Evolutionary conservation across 345 rosid genomes (phyloP), one percentile per base, ranked within the genome.

Genomic region (Hibiscus syriacus): DNA sequence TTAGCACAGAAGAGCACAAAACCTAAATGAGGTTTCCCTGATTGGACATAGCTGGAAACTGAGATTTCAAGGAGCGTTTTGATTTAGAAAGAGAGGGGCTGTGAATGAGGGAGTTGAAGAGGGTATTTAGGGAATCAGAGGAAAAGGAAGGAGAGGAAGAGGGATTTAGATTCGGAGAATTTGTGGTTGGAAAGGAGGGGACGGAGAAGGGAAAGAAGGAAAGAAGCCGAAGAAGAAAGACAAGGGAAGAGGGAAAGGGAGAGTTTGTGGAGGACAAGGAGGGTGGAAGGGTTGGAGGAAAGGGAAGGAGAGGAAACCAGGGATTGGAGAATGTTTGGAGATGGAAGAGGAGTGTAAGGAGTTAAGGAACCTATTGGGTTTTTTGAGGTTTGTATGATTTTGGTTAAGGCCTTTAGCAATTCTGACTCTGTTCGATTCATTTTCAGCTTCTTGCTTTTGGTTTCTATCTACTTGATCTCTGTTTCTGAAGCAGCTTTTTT

Each of bases 151-250:
- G 90, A 70, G 39, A 76, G 74, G 54, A 89, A 81, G 23, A 90
- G 88, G 3, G 89, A 72, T 41, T 77, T 90, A 52, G 96, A 92
- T 66, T 84, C 87, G 62, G 81, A n/a, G 83, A 81, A 88, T 63
- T 87, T 68, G 80, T 75, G 75, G 20, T 69, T 53, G 75, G 88
- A 73, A 55, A 92, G 82, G 20, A 85, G 69, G 45, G 82, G 84
- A 34, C 86, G 82, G 61, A 90, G 80, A 74, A 85, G 72, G 74
- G 87, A 82, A 70, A 90, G 87, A 17, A 87, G 81, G 66, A 80
- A 77, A 16, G 90, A 84, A 1, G 83, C 76, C 10, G 59, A 72
- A 10, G 75, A 54, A 3, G 81, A 70, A 23, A 80, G 62, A 19
- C 82, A 63, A 27, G 90, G 86, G 55, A 77, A 70, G 22, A 81